phyloP scores from a whole-genome alignment of 75 land plant genomes.

The Azolla pinnata region DNA sequence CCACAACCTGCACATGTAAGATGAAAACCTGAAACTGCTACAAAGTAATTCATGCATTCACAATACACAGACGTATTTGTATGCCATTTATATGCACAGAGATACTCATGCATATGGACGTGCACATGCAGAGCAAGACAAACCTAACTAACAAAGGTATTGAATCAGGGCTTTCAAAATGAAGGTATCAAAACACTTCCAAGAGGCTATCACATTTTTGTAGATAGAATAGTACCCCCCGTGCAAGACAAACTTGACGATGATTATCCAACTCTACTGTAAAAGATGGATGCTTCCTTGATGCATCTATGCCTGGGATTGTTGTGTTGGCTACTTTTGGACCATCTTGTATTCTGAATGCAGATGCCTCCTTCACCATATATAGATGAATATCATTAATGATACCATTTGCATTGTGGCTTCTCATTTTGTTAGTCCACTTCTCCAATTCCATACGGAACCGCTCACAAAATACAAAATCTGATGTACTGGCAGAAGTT shows the following conservation, averaged over 20 bases:
- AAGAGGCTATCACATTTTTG: neutral
- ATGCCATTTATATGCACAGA: no score
- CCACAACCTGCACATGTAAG: slow-evolving; percentile 36
- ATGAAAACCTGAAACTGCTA: neutral
- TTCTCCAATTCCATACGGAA: neutral
- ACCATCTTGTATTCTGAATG: no score
- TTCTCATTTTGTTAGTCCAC: neutral
- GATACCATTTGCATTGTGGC: no score
- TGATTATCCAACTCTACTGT: neutral
- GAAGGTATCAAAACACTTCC: neutral
- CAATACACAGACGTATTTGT: no score
- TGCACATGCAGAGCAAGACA: no score
- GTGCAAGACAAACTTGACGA: neutral
- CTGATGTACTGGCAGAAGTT: neutral
- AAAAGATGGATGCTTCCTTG: neutral
- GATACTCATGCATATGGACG: no score
- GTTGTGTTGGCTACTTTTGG: no score
- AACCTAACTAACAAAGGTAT: no score
- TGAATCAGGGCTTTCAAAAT: neutral
- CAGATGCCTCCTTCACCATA: no score
- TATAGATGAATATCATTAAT: no score
- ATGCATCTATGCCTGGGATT: neutral
- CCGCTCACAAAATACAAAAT: neutral
- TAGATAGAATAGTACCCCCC: neutral
- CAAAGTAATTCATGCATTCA: no score